Conservation (phyloP, 2,329 filamentous ascomycete species). For the Fusarium avenaceum region DNA sequence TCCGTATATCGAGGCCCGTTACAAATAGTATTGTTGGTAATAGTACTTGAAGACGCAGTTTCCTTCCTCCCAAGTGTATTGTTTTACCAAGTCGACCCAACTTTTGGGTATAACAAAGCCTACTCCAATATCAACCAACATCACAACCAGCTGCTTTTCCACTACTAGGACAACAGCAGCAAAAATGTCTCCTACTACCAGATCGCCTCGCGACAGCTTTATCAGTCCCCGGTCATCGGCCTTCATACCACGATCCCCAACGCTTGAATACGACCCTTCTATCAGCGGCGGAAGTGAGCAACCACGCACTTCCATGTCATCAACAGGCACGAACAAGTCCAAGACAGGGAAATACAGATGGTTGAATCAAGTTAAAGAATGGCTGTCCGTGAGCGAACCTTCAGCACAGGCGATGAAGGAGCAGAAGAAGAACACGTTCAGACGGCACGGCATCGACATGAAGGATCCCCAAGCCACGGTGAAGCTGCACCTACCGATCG, state of each 20-base stretch:
- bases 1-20: slow-evolving; percentile 13
- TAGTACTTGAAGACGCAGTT: background rate
- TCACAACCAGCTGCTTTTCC: background rate
- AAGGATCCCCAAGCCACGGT: slow-evolving; percentile 60
- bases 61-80: background rate
- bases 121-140: background rate
- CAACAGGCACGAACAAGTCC: slow-evolving; percentile 36
- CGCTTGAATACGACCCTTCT: slow-evolving; percentile 46
- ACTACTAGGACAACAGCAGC: background rate
- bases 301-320: slow-evolving; percentile 24
- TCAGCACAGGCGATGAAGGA: slow-evolving; percentile 63
- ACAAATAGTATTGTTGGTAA: background rate
- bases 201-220: slow-evolving; percentile 19
- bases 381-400: slow-evolving; percentile 64
- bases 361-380: slow-evolving; percentile 61
- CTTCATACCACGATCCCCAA: slow-evolving; percentile 34
- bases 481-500: slow-evolving; percentile 63
- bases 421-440: slow-evolving; percentile 60
- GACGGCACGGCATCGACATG: slow-evolving; percentile 59
- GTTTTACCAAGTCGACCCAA: background rate
- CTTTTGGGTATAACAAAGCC: background rate
- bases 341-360: slow-evolving; percentile 54
- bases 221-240: slow-evolving; percentile 24
- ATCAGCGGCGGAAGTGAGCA: slow-evolving; percentile 42
- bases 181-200: slow-evolving; percentile 26